These are phyloP conservation scores for Hypoxylon trugodes DNA, from an alignment of 495 filamentous ascomycete genomes.

Conservation along the genomic window DNA sequence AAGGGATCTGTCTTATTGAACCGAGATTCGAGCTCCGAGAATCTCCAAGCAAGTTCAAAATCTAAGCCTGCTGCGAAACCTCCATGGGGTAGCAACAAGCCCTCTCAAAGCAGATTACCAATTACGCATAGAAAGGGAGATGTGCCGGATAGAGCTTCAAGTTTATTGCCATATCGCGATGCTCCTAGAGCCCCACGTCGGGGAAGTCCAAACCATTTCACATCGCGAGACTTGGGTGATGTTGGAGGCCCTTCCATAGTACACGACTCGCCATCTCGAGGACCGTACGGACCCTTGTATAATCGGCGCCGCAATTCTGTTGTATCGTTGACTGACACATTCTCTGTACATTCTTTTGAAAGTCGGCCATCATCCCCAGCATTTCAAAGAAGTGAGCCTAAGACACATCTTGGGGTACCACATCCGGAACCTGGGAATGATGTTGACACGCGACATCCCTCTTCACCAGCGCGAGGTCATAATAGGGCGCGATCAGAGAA, in stretches of 20 bases:
- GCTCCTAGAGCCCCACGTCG: slow-evolving; percentile 53
- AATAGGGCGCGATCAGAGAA: slow-evolving; percentile 48
- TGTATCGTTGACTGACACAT: slow-evolving; percentile 67
- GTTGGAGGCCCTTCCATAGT: slow-evolving; percentile 9
- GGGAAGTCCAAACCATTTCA: slow-evolving; percentile 48
- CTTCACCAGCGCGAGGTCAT: slow-evolving; percentile 33
- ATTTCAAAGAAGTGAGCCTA: slow-evolving; percentile 54
- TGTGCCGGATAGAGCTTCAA: slow-evolving; percentile 36
- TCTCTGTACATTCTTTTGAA: slow-evolving; percentile 60
- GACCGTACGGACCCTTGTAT: slow-evolving; percentile 61
- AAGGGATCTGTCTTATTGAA: slow-evolving; percentile 41
- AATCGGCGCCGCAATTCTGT: slow-evolving; percentile 65
- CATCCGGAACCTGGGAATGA: slow-evolving; percentile 59
- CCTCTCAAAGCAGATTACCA: slow-evolving; percentile 15
- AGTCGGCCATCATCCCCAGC: slow-evolving; percentile 60
- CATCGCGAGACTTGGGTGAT: slow-evolving; percentile 42
- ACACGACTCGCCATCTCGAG: slow-evolving; percentile 47
- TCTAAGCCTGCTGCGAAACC: slow-evolving; percentile 28
- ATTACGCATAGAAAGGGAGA: slow-evolving; percentile 7
- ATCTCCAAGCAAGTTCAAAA: slow-evolving; percentile 29
- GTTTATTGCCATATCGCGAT: slow-evolving; percentile 36
- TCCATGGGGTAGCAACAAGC: slow-evolving; percentile 32
- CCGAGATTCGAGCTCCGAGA: slow-evolving; percentile 43
- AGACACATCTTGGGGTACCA: slow-evolving; percentile 58
- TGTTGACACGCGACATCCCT: slow-evolving; percentile 28